These are phyloP conservation scores for Terfezia boudieri DNA, from an alignment of 495 filamentous ascomycete genomes.

Conservation along the genomic window DNA sequence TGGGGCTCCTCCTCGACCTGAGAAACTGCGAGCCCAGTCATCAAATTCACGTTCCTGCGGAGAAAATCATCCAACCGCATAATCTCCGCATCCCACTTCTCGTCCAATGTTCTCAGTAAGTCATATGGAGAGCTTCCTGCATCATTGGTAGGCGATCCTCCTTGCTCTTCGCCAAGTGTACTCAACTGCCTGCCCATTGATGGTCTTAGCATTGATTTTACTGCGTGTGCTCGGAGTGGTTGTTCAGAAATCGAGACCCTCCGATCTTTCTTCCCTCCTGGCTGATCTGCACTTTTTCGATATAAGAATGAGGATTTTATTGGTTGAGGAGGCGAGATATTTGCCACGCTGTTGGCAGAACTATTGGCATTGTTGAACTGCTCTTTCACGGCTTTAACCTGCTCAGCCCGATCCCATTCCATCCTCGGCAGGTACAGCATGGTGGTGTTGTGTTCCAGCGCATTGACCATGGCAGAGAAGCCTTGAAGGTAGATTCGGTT, in stretches of 20 bases:
- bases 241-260: conserved; percentile 3
- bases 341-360: background rate
- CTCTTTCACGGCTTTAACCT: conserved; percentile 36
- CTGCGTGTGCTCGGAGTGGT: too few species aligned
- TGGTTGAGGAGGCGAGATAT: background rate
- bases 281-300: background rate
- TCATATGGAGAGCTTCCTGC: conserved; percentile 6
- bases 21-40: too few species aligned
- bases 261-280: conserved; percentile 3
- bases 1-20: too few species aligned
- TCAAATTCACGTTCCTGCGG: conserved; percentile 7
- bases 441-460: conserved; percentile 42
- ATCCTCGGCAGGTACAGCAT: conserved; percentile 44
- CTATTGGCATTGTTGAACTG: conserved; percentile 3
- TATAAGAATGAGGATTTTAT: background rate
- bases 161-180: conserved; percentile 2
- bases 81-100: conserved; percentile 19
- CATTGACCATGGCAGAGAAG: conserved; percentile 54
- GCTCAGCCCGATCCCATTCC: conserved; percentile 36
- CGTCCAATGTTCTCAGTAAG: conserved; percentile 12
- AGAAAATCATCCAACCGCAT: conserved; percentile 9
- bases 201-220: background rate
- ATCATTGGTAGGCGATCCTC: background rate
- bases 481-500: conserved; percentile 60
- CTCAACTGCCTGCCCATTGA: conserved; percentile 7